phyloP scores from a whole-genome alignment of 257 asterid species.

The Gardenia jasminoides region DNA sequence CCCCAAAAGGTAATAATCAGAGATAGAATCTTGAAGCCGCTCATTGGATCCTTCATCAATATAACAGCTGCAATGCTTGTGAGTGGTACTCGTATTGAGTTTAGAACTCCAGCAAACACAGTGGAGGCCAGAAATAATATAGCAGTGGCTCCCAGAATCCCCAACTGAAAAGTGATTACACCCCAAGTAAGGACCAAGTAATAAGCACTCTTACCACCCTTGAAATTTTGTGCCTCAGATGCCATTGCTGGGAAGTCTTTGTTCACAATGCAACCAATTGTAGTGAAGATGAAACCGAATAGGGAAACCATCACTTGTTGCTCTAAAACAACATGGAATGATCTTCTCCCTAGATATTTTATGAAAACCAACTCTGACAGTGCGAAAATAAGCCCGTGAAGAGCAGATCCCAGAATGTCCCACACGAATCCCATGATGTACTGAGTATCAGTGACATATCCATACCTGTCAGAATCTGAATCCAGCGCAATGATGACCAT shows the following conservation, averaged over 20 bases:
- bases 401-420: slow-evolving; percentile 75
- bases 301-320: slow-evolving; percentile 92
- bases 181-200: slow-evolving; percentile 74
- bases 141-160: slow-evolving; percentile 76
- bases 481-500: slow-evolving; percentile 84
- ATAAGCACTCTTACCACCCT: slow-evolving; percentile 60
- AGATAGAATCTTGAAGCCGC: slow-evolving; percentile 88
- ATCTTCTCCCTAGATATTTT: slow-evolving; percentile 60
- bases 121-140: slow-evolving; percentile 77
- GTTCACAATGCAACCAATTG: slow-evolving; percentile 60
- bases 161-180: slow-evolving; percentile 69
- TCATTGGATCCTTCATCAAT: slow-evolving; percentile 75
- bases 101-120: slow-evolving; percentile 89
- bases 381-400: slow-evolving; percentile 90
- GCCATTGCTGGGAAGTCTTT: slow-evolving; percentile 58
- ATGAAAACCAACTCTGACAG: slow-evolving; percentile 70
- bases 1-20: slow-evolving; percentile 85
- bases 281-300: slow-evolving; percentile 64
- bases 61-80: slow-evolving; percentile 81
- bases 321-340: slow-evolving; percentile 85
- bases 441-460: slow-evolving; percentile 41
- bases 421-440: slow-evolving; percentile 66
- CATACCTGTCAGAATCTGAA: slow-evolving; percentile 68
- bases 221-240: slow-evolving; percentile 53
- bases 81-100: slow-evolving; percentile 77